Evolutionary conservation across 2,329 filamentous ascomycete genomes (phyloP), one percentile per base, ranked within the genome.

Genomic region (Fusarium abutilonis): DNA sequence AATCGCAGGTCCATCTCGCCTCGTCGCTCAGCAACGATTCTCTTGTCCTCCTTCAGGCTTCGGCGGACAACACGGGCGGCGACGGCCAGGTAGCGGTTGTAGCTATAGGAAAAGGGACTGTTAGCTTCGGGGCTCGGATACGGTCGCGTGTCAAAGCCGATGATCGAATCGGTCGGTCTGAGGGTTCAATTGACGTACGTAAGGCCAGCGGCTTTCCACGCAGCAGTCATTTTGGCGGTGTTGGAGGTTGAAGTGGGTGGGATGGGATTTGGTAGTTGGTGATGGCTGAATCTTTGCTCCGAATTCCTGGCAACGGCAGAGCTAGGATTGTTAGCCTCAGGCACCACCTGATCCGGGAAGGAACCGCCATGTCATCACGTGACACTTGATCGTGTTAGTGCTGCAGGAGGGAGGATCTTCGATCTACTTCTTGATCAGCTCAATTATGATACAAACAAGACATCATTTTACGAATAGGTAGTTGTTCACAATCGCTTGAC

Each of bases 1-100:
- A 97, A 96, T 80, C 89, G 89, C 73, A 99, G 81, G 52, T 98
- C 94, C 81, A 89, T 89, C 80, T 93, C 87, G 76, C 93, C 93
- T 77, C 95, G 89, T 77, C 92, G 89, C 87, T 98, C 95, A 67
- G 93, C 93, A 70, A 78, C 78, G 70, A 97, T 79, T 82, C 95
- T 88, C 84, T 93, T 90, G 56, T 95, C 92, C 76, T 99, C 95
- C 86, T 98, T 97, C 79, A 99, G 86, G 78, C 93, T 96, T 79
- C 92, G 91, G 83, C 96, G 95, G 79, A 99, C 91, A 76, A 92
- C 91, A 80, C 93, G 93, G 80, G 93, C 88, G 75, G 95, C 93
- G 82, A 99, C 87, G 76, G 93, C 89, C 78, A 99, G 89, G 89
- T 97, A 98, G 84, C 93, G 95, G 90, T 99, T 99, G 92, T 99